Evolutionary conservation across 2,329 filamentous ascomycete species (phyloP), one percentile per base, ranked within the genome.

Genomic region (Venturia pyrina): DNA sequence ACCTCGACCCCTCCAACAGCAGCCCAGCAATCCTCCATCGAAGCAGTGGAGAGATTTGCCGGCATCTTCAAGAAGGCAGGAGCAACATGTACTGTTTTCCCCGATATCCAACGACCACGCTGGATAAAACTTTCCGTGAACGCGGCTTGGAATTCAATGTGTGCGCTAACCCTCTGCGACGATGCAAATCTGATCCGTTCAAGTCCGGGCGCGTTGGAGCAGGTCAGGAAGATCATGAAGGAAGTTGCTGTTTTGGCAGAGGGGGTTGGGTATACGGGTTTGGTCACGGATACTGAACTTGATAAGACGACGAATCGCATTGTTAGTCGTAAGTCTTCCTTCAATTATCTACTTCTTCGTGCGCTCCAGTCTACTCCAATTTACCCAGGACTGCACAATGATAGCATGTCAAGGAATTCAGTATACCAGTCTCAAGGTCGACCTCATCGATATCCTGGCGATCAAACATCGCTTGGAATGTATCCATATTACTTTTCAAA

Each of bases 111-210:
- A 68, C 71, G 78, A 0, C 79, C 82, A 64, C 79, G 85, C 8
- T 88, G 85, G 85, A 77, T 78, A 64, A 88, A 88, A 72, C 78
- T 87, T 0, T 75, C 87, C 0, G 77, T 85, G 72, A 88, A 88
- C 70, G 84, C 81, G 1, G 79, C 82, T 0, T 87, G 83, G 82
- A 88, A 88, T 69, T 81, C 85, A 0, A 77, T 86, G 44, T 85
- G 83, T 53, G 84, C 85, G 0, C 74, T 87, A 1, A 82, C 83
- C 0, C 77, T 81, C 0, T 78, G 79, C 53, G 80, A 83, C 66
- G 85, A 85, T 24, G 79, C 82, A 0, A 71, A 79, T 0, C 82
- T 85, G 71, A 73, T 86, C 13, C 68, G 69, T 0, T 77, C 72
- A 0, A 82, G 78, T 0, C 73, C 75, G 0, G 71, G 70, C 19